Evolutionary conservation across 2,329 filamentous ascomycete genomes (phyloP), one percentile per base, ranked within the genome.

Genomic region (Escovopsis sp.): DNA sequence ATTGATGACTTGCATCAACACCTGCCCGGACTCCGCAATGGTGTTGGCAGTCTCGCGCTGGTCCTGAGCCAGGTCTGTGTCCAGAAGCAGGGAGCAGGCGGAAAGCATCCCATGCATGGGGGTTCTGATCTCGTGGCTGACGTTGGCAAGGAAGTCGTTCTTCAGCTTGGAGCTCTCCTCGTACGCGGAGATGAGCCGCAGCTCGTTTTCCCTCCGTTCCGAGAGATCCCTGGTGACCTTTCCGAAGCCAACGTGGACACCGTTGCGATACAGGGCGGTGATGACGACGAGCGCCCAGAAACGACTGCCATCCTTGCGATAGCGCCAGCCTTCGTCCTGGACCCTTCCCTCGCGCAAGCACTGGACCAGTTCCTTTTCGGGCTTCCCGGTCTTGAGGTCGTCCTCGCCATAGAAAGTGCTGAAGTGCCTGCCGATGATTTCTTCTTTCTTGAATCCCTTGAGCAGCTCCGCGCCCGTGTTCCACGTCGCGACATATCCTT

Each of bases 161-260:
- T 79, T 79, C 45, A 79, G 56, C 48, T 71, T 72, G n/a, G 72
- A 70, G n/a, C 73, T 69, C 55, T 79, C 74, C 51, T 79, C 74
- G 48, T 72, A 77, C 2, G 72, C 73, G 10, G 67, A 58, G 36
- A 77, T 72, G 15, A 77, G 56, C 3, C 67, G 67, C n/a, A 65
- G 57, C 52, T 77, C 73, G 11, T 69, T 66, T 36, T 67, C 68
- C 43, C 70, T 70, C 26, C 71, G 63, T 49, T 76, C 72, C 0
- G 70, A 74, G 48, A 77, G 50, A 48, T 77, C 72, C 23, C 74
- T 64, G 1, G 72, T 77, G 34, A 77, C 68, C 51, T 77, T 77
- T 50, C 68, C 69, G 47, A 73, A 77, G 11, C 74, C 74, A 9
- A 76, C 60, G 42, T 75, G 70, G 6, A 65, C 59, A 23, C 65